These are phyloP conservation scores for Hanseniaspora nectarophila DNA, from an alignment of 805 yeast genomes.

Conservation along the genomic window DNA sequence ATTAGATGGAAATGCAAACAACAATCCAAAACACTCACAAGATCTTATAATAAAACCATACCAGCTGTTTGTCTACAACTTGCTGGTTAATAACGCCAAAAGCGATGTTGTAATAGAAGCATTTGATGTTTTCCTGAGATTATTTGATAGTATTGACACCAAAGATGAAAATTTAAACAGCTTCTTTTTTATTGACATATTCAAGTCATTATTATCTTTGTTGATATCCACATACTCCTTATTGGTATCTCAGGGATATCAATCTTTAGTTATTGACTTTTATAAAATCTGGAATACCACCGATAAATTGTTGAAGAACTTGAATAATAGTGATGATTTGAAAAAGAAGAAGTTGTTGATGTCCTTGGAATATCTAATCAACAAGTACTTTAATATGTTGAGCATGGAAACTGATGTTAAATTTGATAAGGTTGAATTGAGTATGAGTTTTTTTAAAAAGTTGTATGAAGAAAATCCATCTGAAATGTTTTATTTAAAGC, in stretches of 20 bases:
- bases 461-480: background rate
- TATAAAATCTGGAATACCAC: conserved; percentile 4
- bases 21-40: background rate
- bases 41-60: background rate
- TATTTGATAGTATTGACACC: background rate
- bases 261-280: background rate
- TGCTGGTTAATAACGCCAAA: background rate
- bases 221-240: background rate
- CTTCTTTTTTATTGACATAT: conserved; percentile 2
- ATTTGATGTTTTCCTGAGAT: background rate
- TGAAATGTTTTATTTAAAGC: background rate
- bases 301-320: background rate
- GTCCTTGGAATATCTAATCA: conserved; percentile 11
- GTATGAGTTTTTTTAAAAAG: background rate
- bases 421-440: background rate
- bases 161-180: background rate
- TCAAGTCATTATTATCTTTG: conserved; percentile 5
- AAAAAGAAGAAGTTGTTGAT: conserved; percentile 5
- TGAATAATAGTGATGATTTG: background rate
- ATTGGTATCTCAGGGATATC: background rate
- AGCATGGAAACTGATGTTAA: background rate
- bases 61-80: conserved; percentile 6
- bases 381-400: conserved; percentile 4
- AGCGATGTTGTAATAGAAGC: background rate
- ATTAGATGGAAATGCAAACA: background rate